A percentile compares a stretch with the other conserved stretches of the same genome.
phyloP scores from a whole-genome alignment of 2,329 filamentous ascomycete genomes.

The Amesomyces nigricolor region DNA sequence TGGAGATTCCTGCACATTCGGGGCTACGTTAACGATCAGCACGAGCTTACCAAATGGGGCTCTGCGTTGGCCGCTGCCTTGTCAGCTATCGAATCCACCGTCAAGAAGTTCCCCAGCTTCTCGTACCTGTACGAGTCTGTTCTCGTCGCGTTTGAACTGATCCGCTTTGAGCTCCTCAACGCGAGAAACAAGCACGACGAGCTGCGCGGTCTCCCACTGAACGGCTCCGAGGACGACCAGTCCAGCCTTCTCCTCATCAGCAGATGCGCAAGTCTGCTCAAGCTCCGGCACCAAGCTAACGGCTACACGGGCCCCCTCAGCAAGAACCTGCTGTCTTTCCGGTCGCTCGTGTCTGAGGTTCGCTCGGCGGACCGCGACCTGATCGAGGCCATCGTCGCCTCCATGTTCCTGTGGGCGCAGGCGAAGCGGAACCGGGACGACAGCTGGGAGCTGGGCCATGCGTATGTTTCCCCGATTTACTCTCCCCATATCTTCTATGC shows the following conservation, averaged over 20 bases:
- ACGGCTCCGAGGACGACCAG: slow-evolving; percentile 65
- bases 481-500: slow-evolving; percentile 2
- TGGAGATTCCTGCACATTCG: slow-evolving; percentile 89
- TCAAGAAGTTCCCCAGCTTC: slow-evolving; percentile 40
- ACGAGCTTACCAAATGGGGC: slow-evolving; percentile 80
- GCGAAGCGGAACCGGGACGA: slow-evolving; percentile 65
- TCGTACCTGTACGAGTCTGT: slow-evolving; percentile 65
- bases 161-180: slow-evolving; percentile 73
- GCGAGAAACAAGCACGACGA: slow-evolving; percentile 55
- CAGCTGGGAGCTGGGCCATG: slow-evolving; percentile 62
- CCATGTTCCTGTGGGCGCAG: slow-evolving; percentile 76
- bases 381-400: slow-evolving; percentile 73
- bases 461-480: slow-evolving; percentile 45
- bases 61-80: slow-evolving; percentile 69
- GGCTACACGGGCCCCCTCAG: slow-evolving; percentile 94
- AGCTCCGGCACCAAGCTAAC: slow-evolving; percentile 73
- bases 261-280: slow-evolving; percentile 76
- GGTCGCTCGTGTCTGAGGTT: slow-evolving; percentile 74
- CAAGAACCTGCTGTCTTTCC: slow-evolving; percentile 81
- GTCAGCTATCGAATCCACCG: slow-evolving; percentile 52
- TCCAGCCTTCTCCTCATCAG: slow-evolving; percentile 75
- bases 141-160: slow-evolving; percentile 78
- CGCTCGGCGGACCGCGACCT: slow-evolving; percentile 76
- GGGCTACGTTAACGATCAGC: slow-evolving; percentile 73
- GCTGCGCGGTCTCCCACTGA: slow-evolving; percentile 50